Evolutionary conservation across 164 flowering plant species (phyloP).

Genomic region (Amborella trichopoda): DNA sequence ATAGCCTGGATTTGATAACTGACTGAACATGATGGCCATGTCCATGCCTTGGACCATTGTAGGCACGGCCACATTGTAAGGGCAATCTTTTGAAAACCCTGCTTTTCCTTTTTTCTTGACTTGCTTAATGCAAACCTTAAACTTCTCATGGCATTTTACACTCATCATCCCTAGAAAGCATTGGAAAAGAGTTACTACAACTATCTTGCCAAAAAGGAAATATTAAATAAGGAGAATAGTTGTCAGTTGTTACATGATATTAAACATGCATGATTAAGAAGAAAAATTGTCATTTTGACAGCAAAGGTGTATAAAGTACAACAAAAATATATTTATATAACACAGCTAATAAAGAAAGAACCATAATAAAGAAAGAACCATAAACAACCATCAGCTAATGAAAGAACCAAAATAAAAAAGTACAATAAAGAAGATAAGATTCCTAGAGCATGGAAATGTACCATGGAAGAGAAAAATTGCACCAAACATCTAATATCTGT

Average conservation of each 20-base stretch:
- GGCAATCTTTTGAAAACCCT: slow-evolving; percentile 75
- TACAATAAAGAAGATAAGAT: too few relatives aligned
- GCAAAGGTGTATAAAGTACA: not conserved
- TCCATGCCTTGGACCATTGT: slow-evolving; percentile 95
- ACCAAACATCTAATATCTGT: too few relatives aligned
- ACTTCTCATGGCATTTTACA: slow-evolving; percentile 85
- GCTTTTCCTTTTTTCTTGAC: slow-evolving; percentile 68
- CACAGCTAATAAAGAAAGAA: not conserved
- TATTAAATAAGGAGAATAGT: not conserved
- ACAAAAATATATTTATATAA: not conserved
- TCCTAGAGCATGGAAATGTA: too few relatives aligned
- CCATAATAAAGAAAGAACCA: too few relatives aligned
- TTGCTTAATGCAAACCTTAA: slow-evolving; percentile 76
- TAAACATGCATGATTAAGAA: not conserved
- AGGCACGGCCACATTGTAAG: slow-evolving; percentile 63
- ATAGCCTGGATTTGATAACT: slow-evolving; percentile 32
- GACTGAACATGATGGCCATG: slow-evolving; percentile 77
- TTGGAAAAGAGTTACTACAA: too few relatives aligned
- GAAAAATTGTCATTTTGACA: not conserved
- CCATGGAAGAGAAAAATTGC: too few relatives aligned
- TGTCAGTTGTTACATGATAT: not conserved
- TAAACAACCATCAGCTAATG: too few relatives aligned
- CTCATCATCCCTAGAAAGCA: slow-evolving; percentile 56
- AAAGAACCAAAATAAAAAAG: too few relatives aligned
- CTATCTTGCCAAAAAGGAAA: not conserved